phyloP scores from a whole-genome alignment of 1,139 yeast genomes.

The Debaryomyces robertsiae region DNA sequence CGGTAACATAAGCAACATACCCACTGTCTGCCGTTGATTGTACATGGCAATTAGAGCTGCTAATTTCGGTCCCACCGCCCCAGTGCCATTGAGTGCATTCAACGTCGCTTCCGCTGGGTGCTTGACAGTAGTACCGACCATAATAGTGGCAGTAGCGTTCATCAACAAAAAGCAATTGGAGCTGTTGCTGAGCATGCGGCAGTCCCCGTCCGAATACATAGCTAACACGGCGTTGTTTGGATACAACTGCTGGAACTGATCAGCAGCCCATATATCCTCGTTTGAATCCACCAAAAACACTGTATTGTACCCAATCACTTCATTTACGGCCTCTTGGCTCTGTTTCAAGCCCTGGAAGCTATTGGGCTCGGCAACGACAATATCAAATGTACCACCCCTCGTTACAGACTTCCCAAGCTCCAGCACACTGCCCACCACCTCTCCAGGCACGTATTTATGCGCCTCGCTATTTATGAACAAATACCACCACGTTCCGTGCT shows the following conservation, averaged over 20 bases:
- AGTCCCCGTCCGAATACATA: conserved; percentile 20
- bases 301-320: conserved; percentile 11
- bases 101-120: conserved; percentile 1
- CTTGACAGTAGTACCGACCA: conserved; percentile 11
- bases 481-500: conserved; percentile 8
- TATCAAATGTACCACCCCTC: conserved; percentile 12
- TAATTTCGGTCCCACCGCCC: conserved; percentile 6
- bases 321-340: conserved; percentile 10
- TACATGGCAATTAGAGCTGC: neutral
- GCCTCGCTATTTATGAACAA: conserved; percentile 3
- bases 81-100: conserved; percentile 3
- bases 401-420: conserved; percentile 10
- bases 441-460: conserved; percentile 8
- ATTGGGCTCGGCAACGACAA: conserved; percentile 15
- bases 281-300: conserved; percentile 20
- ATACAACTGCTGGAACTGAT: conserved; percentile 11
- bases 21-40: neutral
- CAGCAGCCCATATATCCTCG: conserved; percentile 20
- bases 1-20: conserved; percentile 7
- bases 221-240: conserved; percentile 16
- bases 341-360: conserved; percentile 10
- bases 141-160: conserved; percentile 9
- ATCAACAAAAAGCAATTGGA: conserved; percentile 13
- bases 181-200: conserved; percentile 11
- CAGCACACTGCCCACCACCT: neutral